Conservation (phyloP, 305 asterid species). For the Coffea humblotiana region DNA sequence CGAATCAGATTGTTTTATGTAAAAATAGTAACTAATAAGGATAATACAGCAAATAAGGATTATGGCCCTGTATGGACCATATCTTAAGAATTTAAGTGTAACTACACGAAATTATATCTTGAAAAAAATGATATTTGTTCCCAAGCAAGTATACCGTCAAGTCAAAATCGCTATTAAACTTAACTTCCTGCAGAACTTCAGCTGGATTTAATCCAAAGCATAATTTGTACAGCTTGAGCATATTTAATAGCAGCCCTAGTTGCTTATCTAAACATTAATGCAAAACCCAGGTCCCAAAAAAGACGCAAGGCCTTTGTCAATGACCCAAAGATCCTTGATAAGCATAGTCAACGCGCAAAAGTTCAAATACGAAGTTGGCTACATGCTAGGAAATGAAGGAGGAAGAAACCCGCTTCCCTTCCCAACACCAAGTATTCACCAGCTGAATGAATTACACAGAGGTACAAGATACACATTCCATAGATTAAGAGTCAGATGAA, state of each 20-base stretch:
- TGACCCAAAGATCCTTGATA: not conserved
- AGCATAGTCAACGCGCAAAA: not conserved
- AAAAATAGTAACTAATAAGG: too few relatives aligned
- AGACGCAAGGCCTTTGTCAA: not conserved
- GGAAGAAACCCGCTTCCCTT: not conserved
- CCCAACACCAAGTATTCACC: too few relatives aligned
- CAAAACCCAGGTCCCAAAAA: not conserved
- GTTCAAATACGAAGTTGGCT: not conserved
- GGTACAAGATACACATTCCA: not conserved
- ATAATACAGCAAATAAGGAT: too few relatives aligned
- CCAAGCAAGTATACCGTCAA: not conserved
- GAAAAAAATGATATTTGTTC: too few relatives aligned
- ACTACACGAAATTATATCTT: too few relatives aligned
- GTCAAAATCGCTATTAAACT: too few relatives aligned
- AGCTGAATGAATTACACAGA: too few relatives aligned
- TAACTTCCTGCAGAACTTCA: too few relatives aligned
- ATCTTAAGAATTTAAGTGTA: too few relatives aligned
- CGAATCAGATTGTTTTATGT: too few relatives aligned
- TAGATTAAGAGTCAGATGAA: not conserved
- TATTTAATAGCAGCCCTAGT: not conserved
- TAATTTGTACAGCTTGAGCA: not conserved
- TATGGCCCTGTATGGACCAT: too few relatives aligned
- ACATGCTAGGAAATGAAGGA: not conserved
- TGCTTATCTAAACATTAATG: not conserved
- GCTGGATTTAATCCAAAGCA: not conserved